phyloP scores from a whole-genome alignment of 208 protist genomes.

The Angomonas ambiguus region DNA sequence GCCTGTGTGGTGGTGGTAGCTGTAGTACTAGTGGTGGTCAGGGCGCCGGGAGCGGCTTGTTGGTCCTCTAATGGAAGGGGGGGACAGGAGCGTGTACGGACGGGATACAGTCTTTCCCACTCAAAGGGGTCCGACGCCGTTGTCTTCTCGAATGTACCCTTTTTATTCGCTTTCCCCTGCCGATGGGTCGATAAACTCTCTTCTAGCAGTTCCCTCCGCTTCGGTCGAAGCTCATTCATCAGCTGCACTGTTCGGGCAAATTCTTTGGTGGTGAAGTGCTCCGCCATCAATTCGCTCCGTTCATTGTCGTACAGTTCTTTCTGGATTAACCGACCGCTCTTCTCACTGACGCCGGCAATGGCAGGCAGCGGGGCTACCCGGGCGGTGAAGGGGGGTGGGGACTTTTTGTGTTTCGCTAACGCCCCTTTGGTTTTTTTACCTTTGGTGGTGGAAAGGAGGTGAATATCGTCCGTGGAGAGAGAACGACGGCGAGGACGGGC shows the following conservation, averaged over 20 bases:
- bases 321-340: background rate
- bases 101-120: slow-evolving; percentile 4
- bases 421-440: background rate
- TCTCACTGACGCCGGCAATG: background rate
- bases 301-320: slow-evolving; percentile 5
- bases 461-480: background rate
- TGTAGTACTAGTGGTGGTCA: background rate
- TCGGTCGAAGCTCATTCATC: background rate
- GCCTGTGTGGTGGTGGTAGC: background rate
- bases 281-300: background rate
- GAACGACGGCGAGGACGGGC: background rate
- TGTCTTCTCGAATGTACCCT: no score
- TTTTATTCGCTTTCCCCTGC: background rate
- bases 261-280: background rate
- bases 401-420: background rate
- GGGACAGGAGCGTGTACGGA: background rate
- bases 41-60: no score
- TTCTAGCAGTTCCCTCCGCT: slow-evolving; percentile 2
- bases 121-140: background rate
- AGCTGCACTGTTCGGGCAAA: background rate
- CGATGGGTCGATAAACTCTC: background rate
- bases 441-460: background rate
- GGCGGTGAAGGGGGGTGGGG: background rate
- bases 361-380: background rate
- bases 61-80: background rate